Percentiles rank a stretch among this genome's conserved stretches.
Evolutionary conservation across 202 grass and related monocot species (phyloP).

Genomic region (Hordeum pubiflorum): DNA sequence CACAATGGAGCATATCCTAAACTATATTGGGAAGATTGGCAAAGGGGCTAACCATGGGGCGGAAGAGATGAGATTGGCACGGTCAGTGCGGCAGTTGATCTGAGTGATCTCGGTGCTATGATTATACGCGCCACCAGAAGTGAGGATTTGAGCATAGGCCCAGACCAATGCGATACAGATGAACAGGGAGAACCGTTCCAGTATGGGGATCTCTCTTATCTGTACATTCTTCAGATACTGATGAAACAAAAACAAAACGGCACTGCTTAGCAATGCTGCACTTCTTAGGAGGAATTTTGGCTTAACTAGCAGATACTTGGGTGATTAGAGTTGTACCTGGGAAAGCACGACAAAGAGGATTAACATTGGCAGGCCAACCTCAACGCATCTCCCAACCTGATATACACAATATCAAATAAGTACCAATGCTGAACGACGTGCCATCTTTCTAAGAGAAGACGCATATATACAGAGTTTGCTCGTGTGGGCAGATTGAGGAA

Average conservation of each 20-base stretch:
- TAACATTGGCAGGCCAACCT: conserved; percentile 80
- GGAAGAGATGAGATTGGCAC: conserved; percentile 84
- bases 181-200: conserved; percentile 89
- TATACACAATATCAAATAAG: not conserved
- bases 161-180: conserved; percentile 65
- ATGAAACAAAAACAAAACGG: not conserved
- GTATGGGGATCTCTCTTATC: conserved; percentile 54
- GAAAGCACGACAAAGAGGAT: conserved; percentile 75
- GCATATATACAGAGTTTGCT: not conserved
- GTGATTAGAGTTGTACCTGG: conserved; percentile 43
- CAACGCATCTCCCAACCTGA: conserved; percentile 95
- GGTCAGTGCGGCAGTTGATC: conserved; percentile 82
- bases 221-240: conserved; percentile 93
- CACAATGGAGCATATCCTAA: not conserved
- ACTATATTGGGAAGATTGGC: not conserved
- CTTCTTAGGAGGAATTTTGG: not conserved
- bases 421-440: not conserved
- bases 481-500: not conserved
- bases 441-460: not conserved
- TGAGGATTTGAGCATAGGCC: conserved; percentile 87
- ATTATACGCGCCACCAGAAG: conserved; percentile 74
- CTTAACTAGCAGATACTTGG: not conserved
- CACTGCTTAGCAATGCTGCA: conserved; percentile 5
- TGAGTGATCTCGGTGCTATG: conserved; percentile 57
- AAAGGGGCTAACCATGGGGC: conserved; percentile 62